Evolutionary conservation across 495 filamentous ascomycete genomes (phyloP), one percentile per base, ranked within the genome.

Genomic region (Aspergillus bridgeri): DNA sequence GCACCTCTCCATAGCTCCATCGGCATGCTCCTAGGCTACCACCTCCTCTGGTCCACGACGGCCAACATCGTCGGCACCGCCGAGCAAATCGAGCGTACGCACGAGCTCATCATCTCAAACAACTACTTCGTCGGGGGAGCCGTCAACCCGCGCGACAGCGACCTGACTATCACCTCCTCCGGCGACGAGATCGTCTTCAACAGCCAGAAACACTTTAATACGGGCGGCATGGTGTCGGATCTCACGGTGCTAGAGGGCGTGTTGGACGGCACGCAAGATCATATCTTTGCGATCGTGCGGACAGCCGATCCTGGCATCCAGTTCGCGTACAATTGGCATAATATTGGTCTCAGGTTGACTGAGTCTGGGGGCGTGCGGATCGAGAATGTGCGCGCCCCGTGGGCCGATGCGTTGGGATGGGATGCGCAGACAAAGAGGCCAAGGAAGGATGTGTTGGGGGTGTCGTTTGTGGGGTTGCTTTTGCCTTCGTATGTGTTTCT

Each of bases 41-140:
- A 86, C 60, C 72, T 86, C 6, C 75, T 85, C 42, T 86, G 83
- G 83, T 81, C 79, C 0, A 80, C 74, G 20, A 84, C 81, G 0
- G 78, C 80, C 5, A 75, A 73, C 56, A 69, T 86, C 4, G 79
- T 86, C 11, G 83, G 83, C 1, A 82, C 74, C 0, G 66, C 75
- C 1, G 77, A 83, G 49, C 83, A 86, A 64, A 70, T 69, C 22
- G 79, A 83, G n/a, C 76, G 77, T 15, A 69, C 70, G 25, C 74
- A 82, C 48, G 62, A 80, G 49, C 54, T 77, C 48, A 83, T 86
- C 58, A 77, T 83, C 57, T 57, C 69, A 42, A 81, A 81, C 61
- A 85, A 86, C 65, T 84, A 83, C 68, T 85, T 83, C 56, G 72
- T 86, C 23, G 83, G 83, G 19, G 83, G 75, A 17, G 83, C 83